Base-by-base conservation (phyloP, 352 stramenopile species). In the Chrysophaeum taylorii region DNA sequence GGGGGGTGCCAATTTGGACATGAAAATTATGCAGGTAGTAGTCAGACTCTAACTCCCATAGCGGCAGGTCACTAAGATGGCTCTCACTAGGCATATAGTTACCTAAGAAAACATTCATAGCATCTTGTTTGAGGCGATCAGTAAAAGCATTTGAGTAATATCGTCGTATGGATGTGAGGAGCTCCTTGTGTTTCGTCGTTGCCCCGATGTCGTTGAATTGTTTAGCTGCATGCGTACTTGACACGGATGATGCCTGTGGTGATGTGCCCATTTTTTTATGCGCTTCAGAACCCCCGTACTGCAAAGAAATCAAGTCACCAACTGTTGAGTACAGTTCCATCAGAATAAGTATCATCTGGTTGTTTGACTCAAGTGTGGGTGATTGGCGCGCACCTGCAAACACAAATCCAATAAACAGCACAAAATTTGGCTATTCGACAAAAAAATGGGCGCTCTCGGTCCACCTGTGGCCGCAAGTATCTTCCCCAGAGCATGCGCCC, bases 131-230 rank as follows among this genome's bases (percentile, higher is more conserved):
- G 4, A 94, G 83, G 23, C 89, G 92, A 82, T 99, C 95, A 0
- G 94, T 98, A 77, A 98, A 98, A 25, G 93, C 95, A 75, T 99
- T 99, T 80, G 90, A 98, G 78, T 99, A 99, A 80, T 99, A 98
- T 36, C 95, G 83, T 63, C 94, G 85, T 67, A 99, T 98, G 1
- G 94, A 98, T 21, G 94, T 99, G 9, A 98, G 82, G 1, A 99
- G 79, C 74, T 98, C 92, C 69, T 94, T 94, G 64, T 97, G 91
- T 80, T 96, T 95, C 23, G 90, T 87, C 54, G 68, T 33, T 53
- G n/a, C 18, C n/a, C n/a, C n/a, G n/a, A n/a, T n/a, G n/a, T n/a
- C n/a, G n/a, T n/a, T 21, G 5, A 37, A 68, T 75, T 2, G 23
- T 35, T 31, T 79, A 63, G 18, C 72, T 68, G 27, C 36, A 77